Base-by-base conservation (phyloP, 345 rosid species). In the Firmiana major region DNA sequence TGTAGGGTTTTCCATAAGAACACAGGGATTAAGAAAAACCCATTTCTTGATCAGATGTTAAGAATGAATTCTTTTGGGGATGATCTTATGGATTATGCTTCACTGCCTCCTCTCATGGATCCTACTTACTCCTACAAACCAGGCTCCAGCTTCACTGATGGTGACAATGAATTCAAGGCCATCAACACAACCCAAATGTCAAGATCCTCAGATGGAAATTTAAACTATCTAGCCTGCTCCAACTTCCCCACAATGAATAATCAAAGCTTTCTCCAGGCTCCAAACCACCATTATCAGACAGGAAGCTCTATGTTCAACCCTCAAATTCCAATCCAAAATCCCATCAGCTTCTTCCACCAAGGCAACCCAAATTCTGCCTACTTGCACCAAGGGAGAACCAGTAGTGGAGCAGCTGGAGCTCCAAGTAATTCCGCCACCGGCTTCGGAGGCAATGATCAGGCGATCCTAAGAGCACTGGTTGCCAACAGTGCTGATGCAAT, bases 1-100 rank as follows among this genome's bases (percentile, higher is more conserved):
- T 79, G 97, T 86, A 88, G 99, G 92, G 89, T 96, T 87, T 93
- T 96, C 55, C 91, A 96, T 85, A 96, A 96, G 86, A 89, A 80
- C 80, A 79, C 81, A 1, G 90, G 91, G 48, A 63, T 84, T 73
- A 86, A 83, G 85, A 91, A 81, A 73, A 81, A 16, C n/a, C 83
- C 86, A 49, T 76, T 79, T 11, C 84, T 80, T 6, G 91, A 85
- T 36, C 71, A 76, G 2, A 34, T 83, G 2, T n/a, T 80, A 13
- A 84, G 90, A 63, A 57, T 63, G 28, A 77, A 84, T 69, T 82
- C 92, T 9, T 81, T 81, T 62, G 88, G 82, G 1, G 92, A 90
- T 75, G 84, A 85, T 77, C 68, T 87, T 42, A 78, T 87, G 71
- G 87, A 77, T 77, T 76, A 80, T 42, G 70, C 89, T 8, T 81